These are phyloP conservation scores for Aspergillus carlsbadensis DNA, from an alignment of 495 filamentous ascomycete species.

Conservation along the genomic window DNA sequence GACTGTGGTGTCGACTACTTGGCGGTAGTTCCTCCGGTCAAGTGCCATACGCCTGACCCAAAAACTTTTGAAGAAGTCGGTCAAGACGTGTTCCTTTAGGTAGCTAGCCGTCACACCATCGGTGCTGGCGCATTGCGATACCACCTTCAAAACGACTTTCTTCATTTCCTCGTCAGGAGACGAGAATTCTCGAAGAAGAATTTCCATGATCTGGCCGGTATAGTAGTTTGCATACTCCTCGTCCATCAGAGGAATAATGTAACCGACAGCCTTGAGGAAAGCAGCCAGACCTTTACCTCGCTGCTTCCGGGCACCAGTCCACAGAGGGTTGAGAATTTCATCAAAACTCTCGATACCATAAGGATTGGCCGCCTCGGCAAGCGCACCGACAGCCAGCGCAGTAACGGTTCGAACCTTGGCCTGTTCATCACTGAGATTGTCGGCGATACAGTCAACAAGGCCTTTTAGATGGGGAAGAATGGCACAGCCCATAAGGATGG, in stretches of 20 bases:
- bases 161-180: constrained; percentile 99
- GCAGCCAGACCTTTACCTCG: constrained; percentile 94
- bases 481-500: constrained; percentile 98
- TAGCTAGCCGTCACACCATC: constrained; percentile 93
- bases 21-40: constrained; percentile 93
- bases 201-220: constrained; percentile 98
- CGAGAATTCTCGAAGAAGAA: constrained; percentile 90
- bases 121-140: constrained; percentile 94
- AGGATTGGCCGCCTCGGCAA: constrained; percentile 94
- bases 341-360: constrained; percentile 99
- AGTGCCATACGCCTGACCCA: constrained; percentile 97
- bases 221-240: constrained; percentile 99
- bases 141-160: constrained; percentile 95
- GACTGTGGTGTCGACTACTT: constrained; percentile 97
- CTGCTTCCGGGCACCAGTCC: constrained; percentile 94
- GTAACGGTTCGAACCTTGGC: constrained; percentile 96
- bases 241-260: constrained; percentile 99
- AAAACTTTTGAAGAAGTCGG: constrained; percentile 98
- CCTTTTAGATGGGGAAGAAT: constrained; percentile 95
- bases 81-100: constrained; percentile 89
- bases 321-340: constrained; percentile 93
- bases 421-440: constrained; percentile 95
- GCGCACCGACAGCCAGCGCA: constrained; percentile 88
- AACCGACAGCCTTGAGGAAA: constrained; percentile 96
- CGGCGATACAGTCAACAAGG: constrained; percentile 92